Evolutionary conservation across 73 alveolate genomes (phyloP).

Genomic region (Strombidium stylifer): DNA sequence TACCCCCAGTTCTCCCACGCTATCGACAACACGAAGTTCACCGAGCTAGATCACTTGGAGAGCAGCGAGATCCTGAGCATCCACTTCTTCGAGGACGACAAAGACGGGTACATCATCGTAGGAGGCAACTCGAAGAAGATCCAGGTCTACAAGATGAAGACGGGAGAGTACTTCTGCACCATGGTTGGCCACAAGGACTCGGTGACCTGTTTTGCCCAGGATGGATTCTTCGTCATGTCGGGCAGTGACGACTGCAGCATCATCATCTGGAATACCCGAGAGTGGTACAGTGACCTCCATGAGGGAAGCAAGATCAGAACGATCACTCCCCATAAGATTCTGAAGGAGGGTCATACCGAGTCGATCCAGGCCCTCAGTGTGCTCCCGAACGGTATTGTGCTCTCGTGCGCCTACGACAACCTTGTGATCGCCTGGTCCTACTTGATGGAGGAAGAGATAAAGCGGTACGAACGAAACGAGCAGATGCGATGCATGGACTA

Average conservation of each 20-base stretch:
- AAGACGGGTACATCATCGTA: constrained; percentile 60
- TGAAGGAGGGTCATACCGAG: background rate
- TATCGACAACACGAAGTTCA: constrained; percentile 54
- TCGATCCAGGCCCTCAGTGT: constrained; percentile 57
- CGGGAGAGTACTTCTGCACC: constrained; percentile 59
- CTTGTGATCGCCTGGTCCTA: constrained; percentile 71
- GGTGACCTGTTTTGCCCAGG: constrained; percentile 79
- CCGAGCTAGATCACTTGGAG: constrained; percentile 27
- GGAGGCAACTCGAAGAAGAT: constrained; percentile 78
- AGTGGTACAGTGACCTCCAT: constrained; percentile 47
- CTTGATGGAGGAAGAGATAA: constrained; percentile 26
- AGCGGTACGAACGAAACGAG: constrained; percentile 67
- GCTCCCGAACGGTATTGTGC: constrained; percentile 72
- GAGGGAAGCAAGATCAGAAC: constrained; percentile 68
- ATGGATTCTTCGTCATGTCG: constrained; percentile 71
- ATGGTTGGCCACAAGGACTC: constrained; percentile 74
- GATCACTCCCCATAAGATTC: constrained; percentile 1
- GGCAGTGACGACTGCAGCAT: constrained; percentile 89
- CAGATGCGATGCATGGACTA: constrained; percentile 78
- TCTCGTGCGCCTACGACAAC: constrained; percentile 72
- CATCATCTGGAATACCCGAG: constrained; percentile 77
- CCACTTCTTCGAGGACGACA: constrained; percentile 57
- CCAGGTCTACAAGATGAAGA: constrained; percentile 61
- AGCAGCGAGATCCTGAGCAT: constrained; percentile 80
- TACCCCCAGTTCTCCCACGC: constrained; percentile 69